phyloP scores from a whole-genome alignment of 176 grass and related monocot species.

The Oryza coarctata region DNA sequence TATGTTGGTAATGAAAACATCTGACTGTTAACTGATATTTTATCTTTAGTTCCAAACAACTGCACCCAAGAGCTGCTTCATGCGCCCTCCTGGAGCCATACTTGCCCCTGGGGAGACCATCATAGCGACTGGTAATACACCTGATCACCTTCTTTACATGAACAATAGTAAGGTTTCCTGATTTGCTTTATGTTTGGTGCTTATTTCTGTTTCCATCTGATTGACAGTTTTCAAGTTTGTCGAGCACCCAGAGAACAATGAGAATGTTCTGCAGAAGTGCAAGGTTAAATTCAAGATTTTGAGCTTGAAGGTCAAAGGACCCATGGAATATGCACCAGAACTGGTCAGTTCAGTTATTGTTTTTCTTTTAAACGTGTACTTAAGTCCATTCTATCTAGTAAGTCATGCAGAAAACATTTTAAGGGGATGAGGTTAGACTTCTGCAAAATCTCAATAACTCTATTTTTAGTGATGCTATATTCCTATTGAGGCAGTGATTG shows the following conservation, averaged over 20 bases:
- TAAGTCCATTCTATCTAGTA: not conserved
- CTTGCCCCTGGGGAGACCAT: conserved; percentile 94
- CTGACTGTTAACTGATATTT: conserved; percentile 38
- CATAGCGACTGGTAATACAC: conserved; percentile 78
- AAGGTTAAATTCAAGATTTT: conserved; percentile 99
- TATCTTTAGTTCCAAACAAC: conserved; percentile 95
- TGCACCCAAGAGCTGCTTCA: conserved; percentile 95
- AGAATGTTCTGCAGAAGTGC: conserved; percentile 76
- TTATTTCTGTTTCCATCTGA: conserved; percentile 31
- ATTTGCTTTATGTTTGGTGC: conserved; percentile 24
- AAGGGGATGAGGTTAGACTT: not conserved
- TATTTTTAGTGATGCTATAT: not conserved
- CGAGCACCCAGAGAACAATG: conserved; percentile 96
- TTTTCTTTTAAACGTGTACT: not conserved
- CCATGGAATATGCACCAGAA: conserved; percentile 94
- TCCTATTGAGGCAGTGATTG: not conserved
- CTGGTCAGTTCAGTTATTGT: conserved; percentile 58
- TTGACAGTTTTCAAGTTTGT: conserved; percentile 96
- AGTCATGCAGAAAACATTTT: conserved; percentile 12
- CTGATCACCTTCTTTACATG: conserved; percentile 30
- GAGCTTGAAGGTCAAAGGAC: conserved; percentile 97
- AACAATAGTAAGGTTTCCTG: not conserved
- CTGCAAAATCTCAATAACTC: conserved; percentile 2
- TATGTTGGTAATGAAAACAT: conserved; percentile 23
- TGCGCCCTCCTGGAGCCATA: conserved; percentile 94